Base-by-base conservation (phyloP, 2,329 filamentous ascomycete species). In the Grosmannia serpens region DNA sequence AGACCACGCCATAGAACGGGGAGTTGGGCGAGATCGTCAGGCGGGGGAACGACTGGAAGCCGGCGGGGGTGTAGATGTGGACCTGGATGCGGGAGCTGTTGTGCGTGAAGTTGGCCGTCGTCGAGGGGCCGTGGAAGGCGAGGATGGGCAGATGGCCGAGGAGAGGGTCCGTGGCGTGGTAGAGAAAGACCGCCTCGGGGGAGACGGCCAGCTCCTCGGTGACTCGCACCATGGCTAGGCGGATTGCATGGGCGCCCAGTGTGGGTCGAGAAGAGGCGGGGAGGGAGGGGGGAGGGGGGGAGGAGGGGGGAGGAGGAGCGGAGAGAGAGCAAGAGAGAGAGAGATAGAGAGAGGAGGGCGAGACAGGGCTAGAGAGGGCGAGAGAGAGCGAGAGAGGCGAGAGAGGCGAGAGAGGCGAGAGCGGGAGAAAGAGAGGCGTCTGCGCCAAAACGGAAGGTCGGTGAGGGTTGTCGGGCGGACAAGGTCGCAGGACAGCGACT, bases 21-120 rank as follows among this genome's bases (percentile, higher is more conserved):
- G 92, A 96, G 68, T 88, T 95, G 51, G 94, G 94, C 27, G 92
- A 95, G 64, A 97, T 86, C 61, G 92, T 95, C 65, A 99, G 84
- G 67, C 92, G 89, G 61, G 89, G 86, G 70, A 92, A 99, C 65
- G 88, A 92, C 68, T 89, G 87, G 66, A 95, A 87, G 64, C 94
- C 94, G 63, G 90, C 91, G 2, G 90, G 85, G 61, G 88, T 89
- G 74, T 95, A 89, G 72, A 99, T 83, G 73, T 97, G 94, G 63
- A 94, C 83, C 75, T 97, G 92, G 65, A 97, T 91, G 71, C 94
- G 88, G 62, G 92, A 96, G 74, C 88, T 92, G 73, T 90, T 95
- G 67, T 86, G 84, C 54, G 85, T 89, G 64, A 87, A 88, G 73
- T 95, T 95, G 67, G 89, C 86, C 50, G 90, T 95, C 33, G 91